These are phyloP conservation scores for Vanrija sp. DNA, from an alignment of 1,284 basidiomycete genomes.

Conservation along the genomic window DNA sequence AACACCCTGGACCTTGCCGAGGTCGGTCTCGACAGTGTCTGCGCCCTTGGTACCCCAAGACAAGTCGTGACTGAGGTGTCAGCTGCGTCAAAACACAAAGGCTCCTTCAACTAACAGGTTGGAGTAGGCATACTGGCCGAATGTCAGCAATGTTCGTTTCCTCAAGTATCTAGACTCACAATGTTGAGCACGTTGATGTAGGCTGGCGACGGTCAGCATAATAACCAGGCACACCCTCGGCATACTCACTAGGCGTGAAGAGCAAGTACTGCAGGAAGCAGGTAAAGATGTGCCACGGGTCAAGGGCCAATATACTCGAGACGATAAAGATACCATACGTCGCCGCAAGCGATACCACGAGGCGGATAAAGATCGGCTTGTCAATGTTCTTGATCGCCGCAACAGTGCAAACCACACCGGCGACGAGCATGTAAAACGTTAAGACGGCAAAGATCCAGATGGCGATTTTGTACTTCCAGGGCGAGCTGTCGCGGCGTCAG, in stretches of 20 bases:
- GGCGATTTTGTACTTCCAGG: constrained; percentile 79
- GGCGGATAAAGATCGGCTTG: constrained; percentile 62
- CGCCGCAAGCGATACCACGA: constrained; percentile 77
- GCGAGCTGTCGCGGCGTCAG: constrained; percentile 54
- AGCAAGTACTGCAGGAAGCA: constrained; percentile 86
- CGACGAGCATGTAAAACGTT: constrained; percentile 67
- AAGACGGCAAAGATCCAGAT: constrained; percentile 72
- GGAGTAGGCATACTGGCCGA: constrained; percentile 35
- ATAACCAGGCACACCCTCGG: constrained; percentile 10
- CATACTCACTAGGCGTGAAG: constrained; percentile 52
- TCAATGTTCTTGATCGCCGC: constrained; percentile 62
- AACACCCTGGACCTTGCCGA: constrained; percentile 64
- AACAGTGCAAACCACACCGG: constrained; percentile 69
- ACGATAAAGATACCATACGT: constrained; percentile 82
- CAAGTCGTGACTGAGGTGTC: constrained; percentile 39
- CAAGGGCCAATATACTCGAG: constrained; percentile 79
- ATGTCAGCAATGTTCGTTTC: constrained; percentile 9
- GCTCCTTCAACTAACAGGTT: constrained; percentile 53
- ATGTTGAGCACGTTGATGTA: constrained; percentile 22
- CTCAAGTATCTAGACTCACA: neutral
- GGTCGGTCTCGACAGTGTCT: constrained; percentile 64
- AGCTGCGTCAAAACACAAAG: constrained; percentile 51
- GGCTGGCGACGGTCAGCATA: constrained; percentile 16
- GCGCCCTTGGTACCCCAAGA: constrained; percentile 86
- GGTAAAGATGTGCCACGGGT: constrained; percentile 86